Base-by-base conservation (phyloP, 345 rosid species). In the Citrus mangshanensis region DNA sequence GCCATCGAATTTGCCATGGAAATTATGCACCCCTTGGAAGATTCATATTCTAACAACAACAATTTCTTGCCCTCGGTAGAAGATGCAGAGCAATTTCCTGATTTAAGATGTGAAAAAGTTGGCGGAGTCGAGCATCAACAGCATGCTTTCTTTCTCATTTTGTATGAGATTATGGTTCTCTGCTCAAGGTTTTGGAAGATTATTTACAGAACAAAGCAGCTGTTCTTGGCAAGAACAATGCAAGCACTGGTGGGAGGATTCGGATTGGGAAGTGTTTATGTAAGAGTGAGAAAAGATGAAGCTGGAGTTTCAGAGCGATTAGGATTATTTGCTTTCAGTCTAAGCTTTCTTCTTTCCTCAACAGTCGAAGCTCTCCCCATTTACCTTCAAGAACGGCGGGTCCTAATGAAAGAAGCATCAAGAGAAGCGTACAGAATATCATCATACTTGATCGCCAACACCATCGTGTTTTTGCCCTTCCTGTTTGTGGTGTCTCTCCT, bases 361-460 rank as follows among this genome's bases (percentile, higher is more conserved):
- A 93, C 98, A 3, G 97, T 93, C 0, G 99, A 95, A 85, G 97
- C 99, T 12, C 93, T 95, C 51, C 98, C 99, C 0, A 92, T 93
- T 9, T 93, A 86, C 85, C 97, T 93, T 19, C 95, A 89, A 63
- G 98, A 95, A 76, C 88, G 98, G 21, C 89, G 92, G 0, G 95
- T 95, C 18, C 72, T 95, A 14, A 93, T 93, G 99, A 95, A 92
- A 82, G 99, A 95, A 77, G 74, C 97, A 9, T 92, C 99, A 0
- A 82, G 97, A 2, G 97, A 95, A 80, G 89, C 94, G 10, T 93
- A 95, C 68, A 84, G 73, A 32, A 89, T 92, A 49, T 95, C 99
- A n/a, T 91, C 98, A 3, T 93, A 95, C 84, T 86, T 95, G 90
- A 88, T 93, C 8, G 96, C 99, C 13, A 93, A 95, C 81, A 92